These are phyloP conservation scores for Trichosporon sp. DNA, from an alignment of 1,284 basidiomycete species.

Conservation along the genomic window DNA sequence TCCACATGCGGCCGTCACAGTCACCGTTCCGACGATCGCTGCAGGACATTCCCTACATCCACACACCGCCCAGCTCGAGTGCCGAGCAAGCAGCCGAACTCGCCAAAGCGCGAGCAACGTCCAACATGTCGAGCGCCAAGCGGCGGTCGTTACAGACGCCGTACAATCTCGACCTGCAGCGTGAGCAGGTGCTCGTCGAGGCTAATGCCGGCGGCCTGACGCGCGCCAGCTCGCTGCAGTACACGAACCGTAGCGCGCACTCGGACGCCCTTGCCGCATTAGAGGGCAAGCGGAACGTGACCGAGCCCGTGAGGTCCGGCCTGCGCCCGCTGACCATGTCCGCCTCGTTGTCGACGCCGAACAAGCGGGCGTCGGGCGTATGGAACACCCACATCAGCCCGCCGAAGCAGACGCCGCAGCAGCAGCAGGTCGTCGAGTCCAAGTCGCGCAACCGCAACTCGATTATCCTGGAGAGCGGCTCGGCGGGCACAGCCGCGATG, in stretches of 20 bases:
- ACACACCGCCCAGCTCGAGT: conserved; percentile 24
- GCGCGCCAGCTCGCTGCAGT: conserved; percentile 26
- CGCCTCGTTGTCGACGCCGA: conserved; percentile 1
- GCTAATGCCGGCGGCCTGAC: conserved; percentile 24
- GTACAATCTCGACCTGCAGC: conserved; percentile 17
- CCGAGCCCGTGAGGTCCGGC: conserved; percentile 20
- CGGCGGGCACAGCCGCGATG: not conserved
- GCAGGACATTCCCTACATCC: conserved; percentile 33
- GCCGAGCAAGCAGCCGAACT: conserved; percentile 27
- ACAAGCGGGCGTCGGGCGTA: not conserved
- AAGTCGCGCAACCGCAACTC: conserved; percentile 14
- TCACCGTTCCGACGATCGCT: conserved; percentile 31
- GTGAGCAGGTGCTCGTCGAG: conserved; percentile 21
- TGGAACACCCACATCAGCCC: conserved; percentile 2
- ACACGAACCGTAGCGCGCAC: conserved; percentile 3
- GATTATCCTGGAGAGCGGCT: not conserved
- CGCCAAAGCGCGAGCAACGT: conserved; percentile 28
- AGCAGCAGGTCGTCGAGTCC: not conserved
- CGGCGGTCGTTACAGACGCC: conserved; percentile 29
- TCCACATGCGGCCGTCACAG: conserved; percentile 19
- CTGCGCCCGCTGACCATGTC: conserved; percentile 18
- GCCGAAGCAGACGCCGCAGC: not conserved
- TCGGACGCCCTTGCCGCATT: conserved; percentile 4
- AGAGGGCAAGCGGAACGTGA: not conserved
- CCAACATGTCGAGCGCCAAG: conserved; percentile 31